Percentiles rank a stretch among this genome's conserved stretches.
Evolutionary conservation across 2,329 filamentous ascomycete species (phyloP).

Genomic region (Intubia oerlemansii): DNA sequence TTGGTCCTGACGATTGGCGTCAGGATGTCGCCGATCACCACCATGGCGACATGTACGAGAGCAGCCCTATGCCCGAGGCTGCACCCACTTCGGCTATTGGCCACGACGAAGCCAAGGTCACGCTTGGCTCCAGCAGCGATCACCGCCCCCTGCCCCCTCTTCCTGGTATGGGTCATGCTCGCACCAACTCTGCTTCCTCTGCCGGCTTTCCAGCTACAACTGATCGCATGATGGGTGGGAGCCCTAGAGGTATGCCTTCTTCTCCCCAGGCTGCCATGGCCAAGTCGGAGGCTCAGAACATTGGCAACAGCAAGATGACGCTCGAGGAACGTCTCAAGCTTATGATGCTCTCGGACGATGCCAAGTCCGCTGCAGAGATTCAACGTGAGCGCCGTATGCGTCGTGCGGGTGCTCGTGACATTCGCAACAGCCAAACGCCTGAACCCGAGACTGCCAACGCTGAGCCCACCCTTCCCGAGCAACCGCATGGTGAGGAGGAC

Average conservation of each 20-base stretch:
- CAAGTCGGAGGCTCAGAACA: slow-evolving; percentile 59
- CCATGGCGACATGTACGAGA: slow-evolving; percentile 41
- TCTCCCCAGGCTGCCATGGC: slow-evolving; percentile 48
- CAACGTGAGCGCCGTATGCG: slow-evolving; percentile 50
- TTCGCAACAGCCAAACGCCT: slow-evolving; percentile 19
- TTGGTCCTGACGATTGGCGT: slow-evolving; percentile 92
- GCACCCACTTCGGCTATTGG: slow-evolving; percentile 25
- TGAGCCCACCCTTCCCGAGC: slow-evolving; percentile 12
- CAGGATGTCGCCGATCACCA: slow-evolving; percentile 34
- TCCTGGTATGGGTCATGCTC: slow-evolving; percentile 33
- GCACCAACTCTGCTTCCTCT: slow-evolving; percentile 32
- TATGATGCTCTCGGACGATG: slow-evolving; percentile 66
- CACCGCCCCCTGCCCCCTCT: slow-evolving; percentile 73
- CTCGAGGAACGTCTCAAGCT: slow-evolving; percentile 69
- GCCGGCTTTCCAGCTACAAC: slow-evolving; percentile 46
- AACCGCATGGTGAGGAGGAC: slow-evolving; percentile 30
- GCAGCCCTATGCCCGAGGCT: slow-evolving; percentile 43
- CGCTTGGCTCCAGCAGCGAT: slow-evolving; percentile 57
- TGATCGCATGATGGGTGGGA: slow-evolving; percentile 40
- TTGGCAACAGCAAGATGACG: slow-evolving; percentile 56
- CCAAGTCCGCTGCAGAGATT: slow-evolving; percentile 38
- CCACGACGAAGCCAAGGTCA: slow-evolving; percentile 44
- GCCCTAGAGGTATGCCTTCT: slow-evolving; percentile 46
- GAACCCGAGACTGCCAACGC: slow-evolving; percentile 18
- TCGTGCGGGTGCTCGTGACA: slow-evolving; percentile 32